phyloP scores from a whole-genome alignment of 345 rosid genomes.

The Aquilaria yunnanensis region DNA sequence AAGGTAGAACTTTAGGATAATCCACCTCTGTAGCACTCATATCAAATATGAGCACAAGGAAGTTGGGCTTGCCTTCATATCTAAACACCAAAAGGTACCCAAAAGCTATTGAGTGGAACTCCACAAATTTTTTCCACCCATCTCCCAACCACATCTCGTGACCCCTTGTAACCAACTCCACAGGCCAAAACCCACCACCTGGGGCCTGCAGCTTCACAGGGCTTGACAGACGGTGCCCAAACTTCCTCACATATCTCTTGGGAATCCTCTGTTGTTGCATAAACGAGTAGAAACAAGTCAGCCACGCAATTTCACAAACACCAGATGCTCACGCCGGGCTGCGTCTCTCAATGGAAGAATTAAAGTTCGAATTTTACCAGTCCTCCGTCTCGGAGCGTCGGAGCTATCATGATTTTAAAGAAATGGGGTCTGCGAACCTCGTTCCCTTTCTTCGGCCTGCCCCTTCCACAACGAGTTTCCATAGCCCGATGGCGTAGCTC shows the following conservation, averaged over 20 bases:
- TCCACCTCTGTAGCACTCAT: slow-evolving; percentile 6
- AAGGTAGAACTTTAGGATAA: neutral
- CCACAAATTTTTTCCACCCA: slow-evolving; percentile 15
- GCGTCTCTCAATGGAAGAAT: too few relatives aligned
- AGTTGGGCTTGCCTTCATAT: slow-evolving; percentile 6
- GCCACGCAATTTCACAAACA: too few relatives aligned
- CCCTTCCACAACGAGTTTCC: too few relatives aligned
- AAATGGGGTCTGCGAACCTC: too few relatives aligned
- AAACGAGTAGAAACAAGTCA: too few relatives aligned
- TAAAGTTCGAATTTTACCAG: too few relatives aligned
- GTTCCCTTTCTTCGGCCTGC: too few relatives aligned
- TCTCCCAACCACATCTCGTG: slow-evolving; percentile 3
- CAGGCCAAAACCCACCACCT: slow-evolving; percentile 14
- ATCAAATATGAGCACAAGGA: slow-evolving; percentile 10
- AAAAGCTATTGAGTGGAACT: slow-evolving; percentile 3
- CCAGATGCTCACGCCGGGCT: too few relatives aligned
- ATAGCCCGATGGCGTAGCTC: too few relatives aligned
- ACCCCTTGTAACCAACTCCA: slow-evolving; percentile 9
- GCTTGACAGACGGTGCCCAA: slow-evolving; percentile 8
- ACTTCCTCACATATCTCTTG: slow-evolving; percentile 14
- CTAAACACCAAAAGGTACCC: slow-evolving; percentile 9
- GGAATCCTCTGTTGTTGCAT: slow-evolving; percentile 17
- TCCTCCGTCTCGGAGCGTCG: too few relatives aligned
- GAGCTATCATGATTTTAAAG: too few relatives aligned
- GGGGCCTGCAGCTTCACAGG: slow-evolving; percentile 6